Conservation (phyloP, 768 basidiomycete genomes). For the Paxillus ammoniavirescens region DNA sequence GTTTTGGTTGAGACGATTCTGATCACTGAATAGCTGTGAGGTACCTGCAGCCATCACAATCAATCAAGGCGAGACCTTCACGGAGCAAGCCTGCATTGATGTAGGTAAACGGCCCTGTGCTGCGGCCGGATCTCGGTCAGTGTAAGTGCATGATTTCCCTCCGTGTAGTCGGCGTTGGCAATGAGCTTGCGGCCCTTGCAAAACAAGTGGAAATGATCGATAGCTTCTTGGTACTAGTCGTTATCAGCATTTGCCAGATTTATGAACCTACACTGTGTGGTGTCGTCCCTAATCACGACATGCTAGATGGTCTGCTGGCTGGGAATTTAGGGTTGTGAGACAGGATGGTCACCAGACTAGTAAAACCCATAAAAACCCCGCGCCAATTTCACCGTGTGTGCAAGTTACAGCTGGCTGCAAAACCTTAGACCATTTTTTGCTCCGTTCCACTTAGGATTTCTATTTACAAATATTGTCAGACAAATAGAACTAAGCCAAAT, state of each 20-base stretch:
- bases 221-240: constrained; percentile 84
- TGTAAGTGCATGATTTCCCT: constrained; percentile 80
- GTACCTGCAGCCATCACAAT: constrained; percentile 77
- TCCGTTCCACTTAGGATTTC: no score
- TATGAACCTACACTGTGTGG: constrained; percentile 62
- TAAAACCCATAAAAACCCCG: no score
- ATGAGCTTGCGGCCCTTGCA: constrained; percentile 95
- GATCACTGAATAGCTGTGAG: constrained; percentile 48
- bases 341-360: no score
- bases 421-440: no score
- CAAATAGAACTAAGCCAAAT: no score
- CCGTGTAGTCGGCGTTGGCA: constrained; percentile 90
- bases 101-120: constrained; percentile 66
- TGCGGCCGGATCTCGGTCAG: constrained; percentile 83
- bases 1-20: constrained; percentile 86
- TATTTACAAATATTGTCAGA: no score
- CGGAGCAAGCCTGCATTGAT: constrained; percentile 86
- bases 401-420: no score
- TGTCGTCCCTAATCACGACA: no score
- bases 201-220: constrained; percentile 80
- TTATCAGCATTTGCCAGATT: constrained; percentile 76
- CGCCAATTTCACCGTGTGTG: no score
- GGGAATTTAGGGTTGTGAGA: no score
- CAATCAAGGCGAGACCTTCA: constrained; percentile 82
- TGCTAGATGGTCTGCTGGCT: no score